phyloP scores from a whole-genome alignment of 768 basidiomycete species.

The Rubroboletus satanas region DNA sequence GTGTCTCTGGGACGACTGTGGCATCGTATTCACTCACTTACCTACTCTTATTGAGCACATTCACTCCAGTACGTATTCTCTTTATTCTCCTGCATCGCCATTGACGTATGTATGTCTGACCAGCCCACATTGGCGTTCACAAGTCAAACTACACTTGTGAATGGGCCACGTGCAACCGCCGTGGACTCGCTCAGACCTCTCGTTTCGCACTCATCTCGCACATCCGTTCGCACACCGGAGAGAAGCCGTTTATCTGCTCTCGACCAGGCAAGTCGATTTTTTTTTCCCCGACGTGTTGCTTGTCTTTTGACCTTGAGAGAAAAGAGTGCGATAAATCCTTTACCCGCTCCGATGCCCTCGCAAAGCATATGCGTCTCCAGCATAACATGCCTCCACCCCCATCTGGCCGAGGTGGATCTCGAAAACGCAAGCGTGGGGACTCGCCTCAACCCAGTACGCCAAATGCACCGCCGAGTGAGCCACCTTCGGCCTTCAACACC shows the following conservation, averaged over 20 bases:
- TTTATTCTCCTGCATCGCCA: no score
- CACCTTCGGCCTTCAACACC: conserved; percentile 45
- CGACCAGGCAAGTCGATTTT: conserved; percentile 58
- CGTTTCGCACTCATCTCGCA: conserved; percentile 90
- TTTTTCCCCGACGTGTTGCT: background rate
- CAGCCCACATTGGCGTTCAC: conserved; percentile 79
- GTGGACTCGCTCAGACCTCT: conserved; percentile 81
- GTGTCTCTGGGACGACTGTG: conserved; percentile 86
- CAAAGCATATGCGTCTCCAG: conserved; percentile 88
- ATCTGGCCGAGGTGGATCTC: conserved; percentile 65
- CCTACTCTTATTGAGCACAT: conserved; percentile 79
- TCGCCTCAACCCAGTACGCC: conserved; percentile 23
- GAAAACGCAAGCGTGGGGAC: conserved; percentile 64
- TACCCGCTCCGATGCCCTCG: conserved; percentile 89
- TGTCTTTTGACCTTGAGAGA: background rate
- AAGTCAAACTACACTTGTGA: conserved; percentile 87
- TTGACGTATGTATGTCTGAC: background rate
- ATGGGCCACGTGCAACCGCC: conserved; percentile 78
- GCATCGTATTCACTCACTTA: conserved; percentile 65
- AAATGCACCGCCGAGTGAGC: conserved; percentile 19
- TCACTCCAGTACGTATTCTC: conserved; percentile 57
- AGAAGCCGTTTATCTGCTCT: conserved; percentile 86
- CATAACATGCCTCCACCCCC: conserved; percentile 74
- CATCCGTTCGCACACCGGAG: conserved; percentile 88
- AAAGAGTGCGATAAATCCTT: conserved; percentile 93